Evolutionary conservation across 2,329 filamentous ascomycete species (phyloP).

Genomic region (Dactylellina sp.): DNA sequence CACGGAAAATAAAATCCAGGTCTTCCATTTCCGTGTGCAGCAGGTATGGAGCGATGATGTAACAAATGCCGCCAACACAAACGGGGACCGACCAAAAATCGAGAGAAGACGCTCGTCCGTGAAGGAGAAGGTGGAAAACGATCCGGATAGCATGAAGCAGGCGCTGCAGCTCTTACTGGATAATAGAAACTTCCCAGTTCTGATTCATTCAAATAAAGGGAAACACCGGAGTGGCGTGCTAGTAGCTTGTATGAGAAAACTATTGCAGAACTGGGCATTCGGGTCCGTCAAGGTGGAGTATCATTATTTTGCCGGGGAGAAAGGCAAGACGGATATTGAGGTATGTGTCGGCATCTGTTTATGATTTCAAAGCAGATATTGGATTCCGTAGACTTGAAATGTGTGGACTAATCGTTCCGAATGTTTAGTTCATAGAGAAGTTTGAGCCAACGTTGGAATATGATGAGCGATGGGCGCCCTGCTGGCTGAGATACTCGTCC

Average conservation of each 20-base stretch:
- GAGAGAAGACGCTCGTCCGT: background rate
- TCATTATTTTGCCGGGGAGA: constrained; percentile 60
- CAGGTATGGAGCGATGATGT: constrained; percentile 28
- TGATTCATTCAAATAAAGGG: constrained; percentile 61
- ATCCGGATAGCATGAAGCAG: constrained; percentile 56
- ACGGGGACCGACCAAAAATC: background rate
- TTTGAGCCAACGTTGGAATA: constrained; percentile 59
- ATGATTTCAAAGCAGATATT: too few relatives aligned
- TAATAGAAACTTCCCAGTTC: constrained; percentile 59
- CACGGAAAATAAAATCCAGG: constrained; percentile 51
- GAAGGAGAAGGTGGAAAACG: constrained; percentile 56
- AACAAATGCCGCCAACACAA: constrained; percentile 20
- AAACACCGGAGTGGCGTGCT: constrained; percentile 60
- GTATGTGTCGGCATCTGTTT: too few relatives aligned
- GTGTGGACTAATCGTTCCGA: constrained; percentile 12
- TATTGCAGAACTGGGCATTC: constrained; percentile 60
- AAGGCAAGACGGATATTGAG: constrained; percentile 60
- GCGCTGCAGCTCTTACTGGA: constrained; percentile 59
- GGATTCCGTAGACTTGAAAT: too few relatives aligned
- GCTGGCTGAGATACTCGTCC: constrained; percentile 51
- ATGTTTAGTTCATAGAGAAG: constrained; percentile 59
- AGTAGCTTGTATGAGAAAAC: constrained; percentile 60
- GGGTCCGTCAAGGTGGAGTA: constrained; percentile 60
- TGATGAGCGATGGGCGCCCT: constrained; percentile 57
- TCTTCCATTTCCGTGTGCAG: constrained; percentile 53